Evolutionary conservation across 805 yeast species (phyloP), one percentile per base, ranked within the genome.

Genomic region (Phaffomyces opuntiae): DNA sequence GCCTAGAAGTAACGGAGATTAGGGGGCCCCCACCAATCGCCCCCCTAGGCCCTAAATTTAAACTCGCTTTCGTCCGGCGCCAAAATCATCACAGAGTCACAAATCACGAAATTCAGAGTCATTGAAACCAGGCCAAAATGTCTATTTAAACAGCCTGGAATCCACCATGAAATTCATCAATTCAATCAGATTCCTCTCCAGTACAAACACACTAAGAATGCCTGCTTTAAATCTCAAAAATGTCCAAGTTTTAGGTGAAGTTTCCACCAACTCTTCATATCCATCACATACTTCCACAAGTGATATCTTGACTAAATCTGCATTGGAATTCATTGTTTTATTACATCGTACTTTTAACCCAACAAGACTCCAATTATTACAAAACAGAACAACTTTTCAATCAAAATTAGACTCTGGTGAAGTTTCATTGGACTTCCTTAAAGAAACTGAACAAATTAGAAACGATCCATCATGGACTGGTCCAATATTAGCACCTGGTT

Each of bases 391-490:
- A 54, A 57, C 54, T 9, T 75, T 78, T 37, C 93, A 85, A 65
- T 62, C 64, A 36, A 63, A 67, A 52, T 68, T 87, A 48, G 89
- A 85, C 14, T 69, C 70, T 32, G 70, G 72, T 50, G 71, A 54
- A 9, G 42, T 40, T 9, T 12, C 33, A 16, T 53, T 87, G 39
- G 78, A 74, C 49, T 85, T 81, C 62, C 69, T 83, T 48, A 74
- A 75, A 36, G 90, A 82, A 62, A 84, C 90, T 21, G 72, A 67
- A 48, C 60, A 67, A 56, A 81, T 85, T 56, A 76, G 93, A 68
- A 71, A 80, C 36, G 87, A 85, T 57, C 78, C 84, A 36, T 75
- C 78, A 24, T 85, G 93, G 93, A 76, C 73, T 49, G 90, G 93
- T 53, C 78, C 82, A 21, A 77, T 83, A 38, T 73, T 81, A 42